These are phyloP conservation scores for Bacidia rubella DNA, from an alignment of 495 filamentous ascomycete species.

Conservation along the genomic window DNA sequence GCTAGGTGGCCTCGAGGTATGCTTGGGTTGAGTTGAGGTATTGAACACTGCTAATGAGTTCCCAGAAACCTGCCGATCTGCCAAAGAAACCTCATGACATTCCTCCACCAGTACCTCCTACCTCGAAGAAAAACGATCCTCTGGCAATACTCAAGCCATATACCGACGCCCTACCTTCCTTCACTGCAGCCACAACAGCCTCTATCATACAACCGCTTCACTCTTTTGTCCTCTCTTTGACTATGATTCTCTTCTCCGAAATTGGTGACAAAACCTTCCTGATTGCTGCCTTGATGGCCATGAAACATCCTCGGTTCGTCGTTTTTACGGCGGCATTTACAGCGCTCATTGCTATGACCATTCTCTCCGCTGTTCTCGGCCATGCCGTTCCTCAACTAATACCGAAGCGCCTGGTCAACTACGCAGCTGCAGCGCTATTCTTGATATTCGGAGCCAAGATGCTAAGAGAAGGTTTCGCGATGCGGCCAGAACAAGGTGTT, in stretches of 20 bases:
- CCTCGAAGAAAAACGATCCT: conserved; percentile 48
- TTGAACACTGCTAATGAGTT: conserved; percentile 12
- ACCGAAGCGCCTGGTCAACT: conserved; percentile 74
- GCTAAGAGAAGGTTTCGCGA: conserved; percentile 75
- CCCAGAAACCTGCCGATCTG: conserved; percentile 69
- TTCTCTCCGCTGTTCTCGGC: conserved; percentile 90
- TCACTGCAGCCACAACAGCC: conserved; percentile 34
- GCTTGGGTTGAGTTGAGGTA: conserved; percentile 10
- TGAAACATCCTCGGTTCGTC: conserved; percentile 86
- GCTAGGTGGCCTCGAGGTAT: conserved; percentile 56
- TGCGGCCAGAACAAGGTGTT: conserved; percentile 78
- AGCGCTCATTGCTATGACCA: conserved; percentile 84
- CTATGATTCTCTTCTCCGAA: conserved; percentile 97
- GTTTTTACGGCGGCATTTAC: conserved; percentile 91
- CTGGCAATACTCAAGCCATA: conserved; percentile 47
- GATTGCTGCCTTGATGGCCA: conserved; percentile 94
- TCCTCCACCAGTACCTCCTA: conserved; percentile 56
- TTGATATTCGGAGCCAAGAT: conserved; percentile 77
- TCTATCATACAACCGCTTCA: conserved; percentile 74
- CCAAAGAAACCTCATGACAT: conserved; percentile 71
- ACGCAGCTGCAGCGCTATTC: conserved; percentile 73
- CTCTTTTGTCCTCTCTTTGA: conserved; percentile 81
- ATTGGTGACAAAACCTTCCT: conserved; percentile 98
- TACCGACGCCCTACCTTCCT: conserved; percentile 22
- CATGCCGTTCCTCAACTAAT: conserved; percentile 87